Base-by-base conservation (phyloP, 2,329 filamentous ascomycete species). In the Xylaria digitata region DNA sequence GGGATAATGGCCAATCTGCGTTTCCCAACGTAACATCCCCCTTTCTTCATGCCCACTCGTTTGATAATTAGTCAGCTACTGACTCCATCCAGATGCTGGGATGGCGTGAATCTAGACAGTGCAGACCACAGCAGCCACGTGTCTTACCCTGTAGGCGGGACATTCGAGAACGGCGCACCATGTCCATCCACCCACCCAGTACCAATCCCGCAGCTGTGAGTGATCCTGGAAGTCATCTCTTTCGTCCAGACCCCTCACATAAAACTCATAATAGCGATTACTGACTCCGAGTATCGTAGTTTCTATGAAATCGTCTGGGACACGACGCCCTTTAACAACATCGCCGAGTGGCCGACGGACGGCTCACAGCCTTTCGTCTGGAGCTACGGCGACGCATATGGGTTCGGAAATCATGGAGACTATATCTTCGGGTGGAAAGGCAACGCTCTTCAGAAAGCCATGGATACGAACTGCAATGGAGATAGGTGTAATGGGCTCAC, bases 81-180 rank as follows among this genome's bases (percentile, higher is more conserved):
- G 34, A 37, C 8, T 37, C 8, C 8, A 9, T 37, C 34, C 8
- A 72, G 70, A 3, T 87, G 85, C 77, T 87, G 85, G 85, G 79
- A 87, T 61, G 85, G 85, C 37, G 76, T 78, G 11, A 79, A 85
- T 69, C 68, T 83, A 52, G 83, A 86, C 70, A 77, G 80, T 6
- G 59, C 77, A 0, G 78, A 85, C 71, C 83, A 86, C 73, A 80
- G 79, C 55, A 82, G 76, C 37, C 85, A 87, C 70, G 80, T 87
- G 70, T 77, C 80, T 1, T 87, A 86, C 63, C 85, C 85, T 3
- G 70, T 49, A 30, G 68, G 65, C 58, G 71, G 73, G 9, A 75
- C 72, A 3, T 74, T 74, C 46, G 72, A 74, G 52, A 55, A 67
- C 56, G 70, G 72, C 15, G 72, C 69, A 0, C 66, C 70, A 2